Evolutionary conservation across 257 asterid genomes (phyloP), one percentile per base, ranked within the genome.

Genomic region (Solanum etuberosum): DNA sequence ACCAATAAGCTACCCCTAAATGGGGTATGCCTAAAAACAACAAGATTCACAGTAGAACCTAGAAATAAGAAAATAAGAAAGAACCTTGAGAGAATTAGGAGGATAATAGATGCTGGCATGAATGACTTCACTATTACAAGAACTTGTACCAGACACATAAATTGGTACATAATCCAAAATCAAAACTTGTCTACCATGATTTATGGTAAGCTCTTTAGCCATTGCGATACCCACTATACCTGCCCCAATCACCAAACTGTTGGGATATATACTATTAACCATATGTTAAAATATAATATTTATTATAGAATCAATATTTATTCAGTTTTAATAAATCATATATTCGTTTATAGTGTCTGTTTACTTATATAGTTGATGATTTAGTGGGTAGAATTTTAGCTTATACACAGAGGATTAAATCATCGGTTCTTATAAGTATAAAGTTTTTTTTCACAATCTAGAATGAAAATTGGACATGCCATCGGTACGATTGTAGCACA

Each of bases 101-200:
- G 98, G 98, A 68, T 95, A 96, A 84, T 96, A 96, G 86, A 95
- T 93, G 89, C 97, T 98, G 38, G 95, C 97, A 90, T 96, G 98
- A 86, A 96, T 91, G 85, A 96, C 98, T 88, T 95, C 99, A 89
- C 97, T 95, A 90, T 95, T 96, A 85, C 98, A 97, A 84, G 99
- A 95, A 72, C 96, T 93, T 9, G 96, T 91, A 43, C 92, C 96
- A 1, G 94, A 92, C 37, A 97, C 99, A 85, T 93, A 96, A 82
- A 95, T 93, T 31, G 98, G 92, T 20, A 89, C 95, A 65, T 97
- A 90, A 42, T 96, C 99, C 3, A 96, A 77, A 65, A 95, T 97
- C 83, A 96, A 7, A 86, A 96, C 98, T 63, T 95, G 98, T 85
- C 94, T 90, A 9, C 95, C 90, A 76, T 90, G 91, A 43, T 92